Base-by-base conservation (phyloP, 495 filamentous ascomycete genomes). In the Ramalina peruviana region DNA sequence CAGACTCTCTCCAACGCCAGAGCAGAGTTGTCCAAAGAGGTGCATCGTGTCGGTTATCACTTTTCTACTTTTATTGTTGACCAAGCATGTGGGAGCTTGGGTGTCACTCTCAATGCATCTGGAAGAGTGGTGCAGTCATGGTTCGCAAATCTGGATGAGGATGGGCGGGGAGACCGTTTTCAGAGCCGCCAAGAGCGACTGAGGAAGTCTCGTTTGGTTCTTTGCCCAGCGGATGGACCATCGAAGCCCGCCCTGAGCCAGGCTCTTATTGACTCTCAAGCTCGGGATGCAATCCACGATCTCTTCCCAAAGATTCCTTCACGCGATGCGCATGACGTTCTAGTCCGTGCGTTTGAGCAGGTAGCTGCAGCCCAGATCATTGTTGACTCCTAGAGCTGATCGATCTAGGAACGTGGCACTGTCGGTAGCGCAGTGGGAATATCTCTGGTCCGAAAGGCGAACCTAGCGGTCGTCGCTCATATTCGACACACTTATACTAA, bases 231-330 rank as follows among this genome's bases (percentile, higher is more conserved):
- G 9, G 33, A 25, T 3, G 40, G 36, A 39, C 19, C 23, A 19
- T 48, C 50, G 36, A 51, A 57, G 45, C 50, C 33, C 15, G 37
- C 49, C 19, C 49, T 57, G 33, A 50, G 61, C 16, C 85, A 85
- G 60, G 70, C 70, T 16, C 79, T 79, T 36, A 80, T 88, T 52
- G 80, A 85, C 55, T 74, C 72, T 27, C 81, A 88, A 61, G 83
- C 86, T 50, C 72, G 81, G 60, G 77, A 75, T 20, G 80, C 83
- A 0, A 76, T 96, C 26, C 74, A 70, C 50, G 88, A 96, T 57
- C 67, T 93, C 10, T 94, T 94, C 60, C 88, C 88, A 1, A 80
- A 85, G 46, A 90, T 96, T 52, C 88, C 88, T 1, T 68, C 83
- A 40, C 73, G 74, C 33, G 87, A 93, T 63, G 65, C 88, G n/a